Evolutionary conservation across 2,329 filamentous ascomycete genomes (phyloP).

Genomic region (Verticillium zaregamsianum): DNA sequence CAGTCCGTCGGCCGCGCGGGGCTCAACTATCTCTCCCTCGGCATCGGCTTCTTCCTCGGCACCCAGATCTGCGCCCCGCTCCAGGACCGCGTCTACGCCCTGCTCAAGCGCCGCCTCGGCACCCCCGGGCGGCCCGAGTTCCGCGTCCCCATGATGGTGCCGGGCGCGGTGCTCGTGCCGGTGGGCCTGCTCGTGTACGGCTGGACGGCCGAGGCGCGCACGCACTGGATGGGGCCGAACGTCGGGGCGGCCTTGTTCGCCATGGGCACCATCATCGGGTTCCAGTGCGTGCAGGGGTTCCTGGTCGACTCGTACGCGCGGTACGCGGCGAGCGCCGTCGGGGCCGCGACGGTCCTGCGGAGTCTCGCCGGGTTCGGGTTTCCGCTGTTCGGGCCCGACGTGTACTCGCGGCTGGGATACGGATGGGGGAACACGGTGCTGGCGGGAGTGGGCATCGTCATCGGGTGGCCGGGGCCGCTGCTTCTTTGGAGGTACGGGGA

Average conservation of each 20-base stretch:
- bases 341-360: conserved; percentile 37
- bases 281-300: conserved; percentile 42
- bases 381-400: conserved; percentile 43
- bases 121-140: conserved; percentile 35
- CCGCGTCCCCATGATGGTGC: conserved; percentile 37
- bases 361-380: conserved; percentile 47
- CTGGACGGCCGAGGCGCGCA: conserved; percentile 37
- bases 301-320: conserved; percentile 42
- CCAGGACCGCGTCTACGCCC: conserved; percentile 40
- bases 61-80: conserved; percentile 35
- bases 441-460: conserved; percentile 34
- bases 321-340: conserved; percentile 41
- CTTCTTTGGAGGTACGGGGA: conserved; percentile 41
- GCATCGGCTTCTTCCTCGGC: conserved; percentile 45
- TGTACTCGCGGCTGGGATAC: conserved; percentile 39
- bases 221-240: conserved; percentile 42
- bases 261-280: conserved; percentile 33
- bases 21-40: conserved; percentile 45
- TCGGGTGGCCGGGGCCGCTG: conserved; percentile 36
- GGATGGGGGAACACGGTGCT: conserved; percentile 39
- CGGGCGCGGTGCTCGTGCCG: conserved; percentile 34
- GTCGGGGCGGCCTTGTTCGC: conserved; percentile 35
- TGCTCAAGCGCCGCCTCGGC: conserved; percentile 34
- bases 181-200: conserved; percentile 41
- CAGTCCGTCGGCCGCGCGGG: conserved; percentile 38